Evolutionary conservation across 1,139 yeast species (phyloP), one percentile per base, ranked within the genome.

Genomic region (Yamadazyma epiphylla): DNA sequence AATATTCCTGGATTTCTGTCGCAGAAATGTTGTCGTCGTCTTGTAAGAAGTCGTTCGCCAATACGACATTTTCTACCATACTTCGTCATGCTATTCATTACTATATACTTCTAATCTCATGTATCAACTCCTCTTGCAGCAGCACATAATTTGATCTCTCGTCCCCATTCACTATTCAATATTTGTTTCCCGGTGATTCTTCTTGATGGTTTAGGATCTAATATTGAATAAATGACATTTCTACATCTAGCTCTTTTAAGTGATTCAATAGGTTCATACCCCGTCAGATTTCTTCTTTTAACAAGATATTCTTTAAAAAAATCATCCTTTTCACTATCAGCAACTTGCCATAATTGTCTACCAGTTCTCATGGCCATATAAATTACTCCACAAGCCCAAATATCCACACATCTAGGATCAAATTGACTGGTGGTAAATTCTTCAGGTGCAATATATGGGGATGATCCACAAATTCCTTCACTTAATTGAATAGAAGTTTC

Each of bases 321-420:
- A 44, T 81, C 94, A 54, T 91, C 97, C 32, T 79, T 86, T 27
- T 67, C 72, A 3, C 71, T 60, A 39, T 76, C 77, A 3, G 97
- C 96, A 36, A 80, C 64, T 46, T 83, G 80, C 98, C 98, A 91
- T 35, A 91, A 60, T 49, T 89, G 95, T 34, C 95, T 71, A 2
- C 97, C 98, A 0, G 96, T 86, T 50, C 97, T 72, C 97, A 91
- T 89, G 7, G 96, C 96, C 96, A 91, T 88, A 57, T 89, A 91
- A 27, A 91, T 86, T 13, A 91, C 94, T 30, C 97, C 98, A 56
- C 94, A 82, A 0, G 97, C 84, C 98, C 98, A 91, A 27, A 91
- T 78, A 56, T 91, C 97, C 8, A 88, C 94, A 12, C 91, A 77
- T 27, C 97, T 64, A 2, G 97, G 94, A 53, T 91, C 97, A 55